Evolutionary conservation across 2,329 filamentous ascomycete species (phyloP), one percentile per base, ranked within the genome.

Genomic region (Orbilia oligospora): DNA sequence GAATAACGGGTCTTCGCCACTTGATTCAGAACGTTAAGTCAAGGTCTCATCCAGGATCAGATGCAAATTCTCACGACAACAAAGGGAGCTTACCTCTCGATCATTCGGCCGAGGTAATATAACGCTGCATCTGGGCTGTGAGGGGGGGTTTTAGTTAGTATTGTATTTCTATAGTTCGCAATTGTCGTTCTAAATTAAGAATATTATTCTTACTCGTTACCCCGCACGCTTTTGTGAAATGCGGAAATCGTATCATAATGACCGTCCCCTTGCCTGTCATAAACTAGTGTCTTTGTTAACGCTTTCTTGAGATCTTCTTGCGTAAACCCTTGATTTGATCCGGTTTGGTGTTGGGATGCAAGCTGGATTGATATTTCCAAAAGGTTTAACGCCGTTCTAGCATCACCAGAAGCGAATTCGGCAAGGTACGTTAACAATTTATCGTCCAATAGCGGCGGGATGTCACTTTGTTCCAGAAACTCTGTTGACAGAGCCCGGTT

Each of bases 171-270:
- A 41, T 33, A 38, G 22, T 48, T 33, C 69, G 33, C 56, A 18
- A 58, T 51, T 61, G 3, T 20, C 14, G 16, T 5, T 51, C 48
- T 41, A 38, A 44, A 55, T 51, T 27, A 49, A 24, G 56, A 36
- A 46, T 2, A 22, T 3, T 8, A 38, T 14, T 61, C 61, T 0
- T 71, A 77, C 73, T 97, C 91, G 70, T 90, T 92, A 48, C 96
- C 96, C 55, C 96, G 92, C 9, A 98, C 91, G 1, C 94, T 94
- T 83, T 99, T 99, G 88, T 98, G 96, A 82, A 98, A 96, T 33
- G 96, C 96, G 0, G 93, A 97, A 82, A 99, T 98, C 67, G 93
- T 96, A 83, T 99, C 95, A 86, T 98, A 99, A 85, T 98, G 96
- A 84, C 97, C 93, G 84, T 99, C 96, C 66, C 96, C 95, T 0